Evolutionary conservation across 495 filamentous ascomycete species (phyloP), one percentile per base, ranked within the genome.

Genomic region (Alectoria sarmentosa): DNA sequence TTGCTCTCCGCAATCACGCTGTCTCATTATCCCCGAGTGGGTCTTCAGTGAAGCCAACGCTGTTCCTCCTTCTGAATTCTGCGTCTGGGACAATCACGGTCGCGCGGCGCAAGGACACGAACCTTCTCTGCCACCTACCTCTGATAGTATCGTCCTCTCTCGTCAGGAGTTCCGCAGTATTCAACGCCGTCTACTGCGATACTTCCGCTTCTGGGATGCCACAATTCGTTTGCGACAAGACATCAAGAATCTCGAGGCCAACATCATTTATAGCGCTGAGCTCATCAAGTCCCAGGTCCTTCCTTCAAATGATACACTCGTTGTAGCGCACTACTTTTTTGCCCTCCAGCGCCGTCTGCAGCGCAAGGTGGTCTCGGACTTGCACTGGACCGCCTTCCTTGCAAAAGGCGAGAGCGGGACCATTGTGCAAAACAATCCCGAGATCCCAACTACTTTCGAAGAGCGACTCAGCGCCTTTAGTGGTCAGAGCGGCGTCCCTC

Each of bases 271-370:
- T 28, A 7, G 37, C 39, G 28, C 37, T 32, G 0, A 36, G 9
- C 34, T 28, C 19, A 59, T 65, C 7, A 59, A 13, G 17, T 28
- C 62, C 5, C 36, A 60, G 7, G 62, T 59, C 17, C 30, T 44
- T 13, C 21, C 39, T 11, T 65, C 28, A 1, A 11, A 59, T 7
- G 30, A 65, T 4, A 65, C 55, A 4, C 37, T 65, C 38, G 17
- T 44, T 13, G 62, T 65, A n/a, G 55, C 62, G 4, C 62, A 59
- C 32, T 48, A 65, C 39, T 65, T 65, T 39, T 48, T 65, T 19
- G 62, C 62, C 5, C 52, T 65, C 1, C 62, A 65, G 37, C 62
- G 62, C 14, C 62, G 62, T n/a, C 32, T 65, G 23, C 62, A 59
- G 54, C 62, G 54, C 5, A 65, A 65, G 41, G 55, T 48, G 23